Base-by-base conservation (phyloP, 495 filamentous ascomycete species). In the Aspergillus hancockii region DNA sequence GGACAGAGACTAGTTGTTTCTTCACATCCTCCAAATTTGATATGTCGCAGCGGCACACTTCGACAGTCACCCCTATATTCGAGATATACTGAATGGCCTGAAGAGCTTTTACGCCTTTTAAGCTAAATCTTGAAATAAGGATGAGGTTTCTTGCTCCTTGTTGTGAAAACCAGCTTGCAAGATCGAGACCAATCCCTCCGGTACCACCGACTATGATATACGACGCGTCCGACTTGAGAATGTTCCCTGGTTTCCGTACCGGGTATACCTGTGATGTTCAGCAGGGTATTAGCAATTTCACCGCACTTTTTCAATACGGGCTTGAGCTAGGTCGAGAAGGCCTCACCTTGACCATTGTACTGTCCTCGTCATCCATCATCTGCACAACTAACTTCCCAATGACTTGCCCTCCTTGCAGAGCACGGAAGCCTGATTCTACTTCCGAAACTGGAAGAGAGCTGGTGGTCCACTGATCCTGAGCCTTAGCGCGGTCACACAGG, bases 121-220 rank as follows among this genome's bases (percentile, higher is more conserved):
- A 56, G 23, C 71, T 74, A 43, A 64, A 69, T 8, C 73, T 54
- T 12, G 74, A 78, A 4, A 76, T 57, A 6, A 89, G 75, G 5
- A 86, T 75, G 21, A 90, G 63, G 60, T 83, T 74, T 28, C 71
- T 72, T 7, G 86, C 88, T 9, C 86, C 86, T 36, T 81, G 79
- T 19, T 74, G 61, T 12, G 79, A 80, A 75, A 90, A 80, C 84
- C 83, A 88, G 4, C 70, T 74, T 0, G 84, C 71, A 58, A 89
- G 76, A 45, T 81, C 78, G 47, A 81, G 75, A 21, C 87, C 87
- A 12, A 90, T 77, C 13, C 86, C 87, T 9, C 86, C 84, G 0
- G 80, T 66, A 0, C 79, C 81, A 25, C 81, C 82, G 4, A 78
- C 68, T 21, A 83, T 68, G 0, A 84, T 60, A 49, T 83, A 82